A percentile compares a stretch with the other conserved stretches of the same genome.
phyloP scores from a whole-genome alignment of 2,329 filamentous ascomycete genomes.

The Zarea fungicola region DNA sequence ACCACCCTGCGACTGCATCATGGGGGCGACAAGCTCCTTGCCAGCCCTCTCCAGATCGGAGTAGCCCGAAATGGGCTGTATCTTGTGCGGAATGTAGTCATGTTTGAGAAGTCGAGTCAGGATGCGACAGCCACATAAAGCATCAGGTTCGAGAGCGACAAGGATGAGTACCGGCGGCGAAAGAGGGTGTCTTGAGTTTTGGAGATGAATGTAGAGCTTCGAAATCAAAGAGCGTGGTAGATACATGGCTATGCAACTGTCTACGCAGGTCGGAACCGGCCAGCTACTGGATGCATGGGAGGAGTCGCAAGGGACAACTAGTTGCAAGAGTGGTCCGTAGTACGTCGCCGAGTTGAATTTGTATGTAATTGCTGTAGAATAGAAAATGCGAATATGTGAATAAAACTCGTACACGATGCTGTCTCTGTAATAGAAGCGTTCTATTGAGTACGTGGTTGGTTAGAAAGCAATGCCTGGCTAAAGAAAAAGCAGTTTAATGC shows the following conservation, averaged over 20 bases:
- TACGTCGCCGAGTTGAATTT: no score
- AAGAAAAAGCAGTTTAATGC: background rate
- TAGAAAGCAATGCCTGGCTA: conserved; percentile 6
- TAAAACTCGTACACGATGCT: background rate
- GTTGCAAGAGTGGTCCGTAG: background rate
- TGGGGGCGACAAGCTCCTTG: conserved; percentile 71
- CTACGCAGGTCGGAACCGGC: background rate
- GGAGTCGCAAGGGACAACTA: background rate
- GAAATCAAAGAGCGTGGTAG: conserved; percentile 84
- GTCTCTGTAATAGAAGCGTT: background rate
- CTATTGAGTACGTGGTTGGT: background rate
- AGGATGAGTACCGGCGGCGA: conserved; percentile 88
- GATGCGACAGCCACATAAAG: conserved; percentile 91
- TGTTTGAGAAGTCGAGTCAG: conserved; percentile 89
- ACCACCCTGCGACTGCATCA: conserved; percentile 81
- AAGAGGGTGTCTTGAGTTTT: conserved; percentile 80
- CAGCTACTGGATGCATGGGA: conserved; percentile 1
- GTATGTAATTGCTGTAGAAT: background rate
- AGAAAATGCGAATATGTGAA: background rate
- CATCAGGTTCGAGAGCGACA: conserved; percentile 89
- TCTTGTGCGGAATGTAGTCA: conserved; percentile 97
- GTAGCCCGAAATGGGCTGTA: conserved; percentile 91
- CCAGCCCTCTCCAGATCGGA: conserved; percentile 78
- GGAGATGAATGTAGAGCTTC: conserved; percentile 85
- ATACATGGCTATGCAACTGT: conserved; percentile 62